Conservation (phyloP, 1,284 basidiomycete genomes). For the Ustilago tritici region DNA sequence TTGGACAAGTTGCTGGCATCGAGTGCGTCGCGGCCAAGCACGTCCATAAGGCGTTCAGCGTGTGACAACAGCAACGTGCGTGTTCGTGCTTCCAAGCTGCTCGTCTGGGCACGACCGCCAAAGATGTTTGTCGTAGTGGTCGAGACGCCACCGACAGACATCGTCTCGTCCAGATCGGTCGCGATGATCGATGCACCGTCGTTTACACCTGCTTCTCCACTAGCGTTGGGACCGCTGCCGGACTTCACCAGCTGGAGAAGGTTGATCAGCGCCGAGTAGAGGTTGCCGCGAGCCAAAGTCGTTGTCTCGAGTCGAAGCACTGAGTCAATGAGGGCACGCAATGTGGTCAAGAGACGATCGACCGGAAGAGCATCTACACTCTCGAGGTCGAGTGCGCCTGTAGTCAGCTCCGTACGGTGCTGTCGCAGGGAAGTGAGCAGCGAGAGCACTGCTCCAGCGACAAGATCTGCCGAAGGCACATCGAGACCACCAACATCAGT, state of each 20-base stretch:
- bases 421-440: conserved; percentile 80
- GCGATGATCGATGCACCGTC: conserved; percentile 54
- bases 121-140: conserved; percentile 39
- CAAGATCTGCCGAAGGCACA: conserved; percentile 80
- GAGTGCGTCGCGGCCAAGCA: conserved; percentile 89
- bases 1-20: conserved; percentile 97
- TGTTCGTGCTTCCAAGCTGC: conserved; percentile 76
- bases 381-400: conserved; percentile 61
- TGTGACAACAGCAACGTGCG: conserved; percentile 73
- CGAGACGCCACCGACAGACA: conserved; percentile 50
- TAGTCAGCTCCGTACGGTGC: conserved; percentile 49
- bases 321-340: conserved; percentile 82
- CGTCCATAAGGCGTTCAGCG: conserved; percentile 79
- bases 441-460: conserved; percentile 84
- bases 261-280: conserved; percentile 91
- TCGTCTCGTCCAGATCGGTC: conserved; percentile 49
- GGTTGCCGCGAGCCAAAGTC: conserved; percentile 93
- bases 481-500: conserved; percentile 69
- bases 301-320: conserved; percentile 81
- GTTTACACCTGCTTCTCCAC: conserved; percentile 48
- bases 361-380: conserved; percentile 49
- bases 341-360: conserved; percentile 81
- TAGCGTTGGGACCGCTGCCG: conserved; percentile 18
- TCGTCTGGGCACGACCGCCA: conserved; percentile 34
- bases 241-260: conserved; percentile 78